Evolutionary conservation across 2,329 filamentous ascomycete genomes (phyloP).

Genomic region (Talaromyces pinophilus): DNA sequence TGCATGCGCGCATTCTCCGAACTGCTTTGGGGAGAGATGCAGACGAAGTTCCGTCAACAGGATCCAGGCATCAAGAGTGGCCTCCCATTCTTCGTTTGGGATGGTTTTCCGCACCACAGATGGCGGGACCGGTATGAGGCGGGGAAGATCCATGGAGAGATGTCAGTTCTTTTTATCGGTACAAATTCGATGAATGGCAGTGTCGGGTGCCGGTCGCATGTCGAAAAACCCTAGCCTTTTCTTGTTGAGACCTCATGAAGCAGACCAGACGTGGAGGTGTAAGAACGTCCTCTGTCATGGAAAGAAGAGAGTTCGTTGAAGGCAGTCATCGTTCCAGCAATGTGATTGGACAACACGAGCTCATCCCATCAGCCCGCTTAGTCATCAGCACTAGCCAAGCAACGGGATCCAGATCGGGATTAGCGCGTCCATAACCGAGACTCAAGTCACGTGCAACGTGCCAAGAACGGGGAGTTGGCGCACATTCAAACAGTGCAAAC

Average conservation of each 20-base stretch:
- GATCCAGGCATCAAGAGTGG: conserved; percentile 75
- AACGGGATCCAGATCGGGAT: conserved; percentile 24
- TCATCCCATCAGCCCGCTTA: conserved; percentile 13
- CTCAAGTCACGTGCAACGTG: neutral
- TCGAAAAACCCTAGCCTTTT: neutral
- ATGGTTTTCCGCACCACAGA: conserved; percentile 67
- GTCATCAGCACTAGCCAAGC: conserved; percentile 12
- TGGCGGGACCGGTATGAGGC: conserved; percentile 76
- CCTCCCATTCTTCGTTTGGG: conserved; percentile 70
- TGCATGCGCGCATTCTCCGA: conserved; percentile 53
- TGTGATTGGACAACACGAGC: conserved; percentile 15
- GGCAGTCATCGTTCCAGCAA: neutral
- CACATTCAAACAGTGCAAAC: conserved; percentile 21
- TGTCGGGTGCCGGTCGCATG: neutral
- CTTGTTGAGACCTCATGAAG: neutral
- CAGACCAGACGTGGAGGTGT: neutral
- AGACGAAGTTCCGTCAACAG: conserved; percentile 67
- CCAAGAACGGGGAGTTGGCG: conserved; percentile 26
- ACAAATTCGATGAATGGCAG: neutral
- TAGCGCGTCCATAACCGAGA: conserved; percentile 35
- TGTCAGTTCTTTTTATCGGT: neutral
- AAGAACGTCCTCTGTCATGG: neutral
- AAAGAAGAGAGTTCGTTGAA: neutral
- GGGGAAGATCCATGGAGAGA: conserved; percentile 58
- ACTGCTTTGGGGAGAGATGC: conserved; percentile 57